phyloP scores from a whole-genome alignment of 73 alveolate species.

The Paramecium primaurelia region DNA sequence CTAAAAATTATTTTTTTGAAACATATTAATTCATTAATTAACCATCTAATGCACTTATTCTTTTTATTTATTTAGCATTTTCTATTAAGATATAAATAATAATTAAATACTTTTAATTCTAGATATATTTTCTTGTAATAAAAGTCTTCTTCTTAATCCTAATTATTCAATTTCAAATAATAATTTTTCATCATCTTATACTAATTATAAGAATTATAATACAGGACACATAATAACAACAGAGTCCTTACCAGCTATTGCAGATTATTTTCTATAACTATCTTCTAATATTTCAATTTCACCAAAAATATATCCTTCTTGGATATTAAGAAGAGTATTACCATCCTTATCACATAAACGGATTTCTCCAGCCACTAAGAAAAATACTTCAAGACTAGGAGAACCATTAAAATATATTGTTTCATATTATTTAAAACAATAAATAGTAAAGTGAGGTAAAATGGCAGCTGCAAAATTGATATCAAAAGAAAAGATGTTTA shows the following conservation, averaged over 20 bases:
- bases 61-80: background rate
- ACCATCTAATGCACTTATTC: background rate
- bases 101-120: background rate
- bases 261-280: background rate
- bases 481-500: background rate
- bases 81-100: background rate
- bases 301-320: slow-evolving; percentile 14
- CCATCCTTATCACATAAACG: background rate
- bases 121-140: background rate
- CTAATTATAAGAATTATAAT: background rate
- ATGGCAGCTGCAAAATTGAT: background rate
- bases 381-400: background rate
- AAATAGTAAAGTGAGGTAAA: background rate
- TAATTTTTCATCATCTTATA: background rate
- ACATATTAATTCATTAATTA: background rate
- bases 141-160: slow-evolving; percentile 2
- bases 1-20: background rate
- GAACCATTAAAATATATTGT: slow-evolving; percentile 1
- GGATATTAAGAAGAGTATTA: background rate
- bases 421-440: background rate
- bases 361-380: slow-evolving; percentile 18
- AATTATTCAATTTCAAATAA: background rate
- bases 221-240: background rate
- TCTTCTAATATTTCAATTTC: slow-evolving; percentile 8
- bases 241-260: background rate